Base-by-base conservation (phyloP, 495 filamentous ascomycete species). In the Xanthoparmelia taractica region DNA sequence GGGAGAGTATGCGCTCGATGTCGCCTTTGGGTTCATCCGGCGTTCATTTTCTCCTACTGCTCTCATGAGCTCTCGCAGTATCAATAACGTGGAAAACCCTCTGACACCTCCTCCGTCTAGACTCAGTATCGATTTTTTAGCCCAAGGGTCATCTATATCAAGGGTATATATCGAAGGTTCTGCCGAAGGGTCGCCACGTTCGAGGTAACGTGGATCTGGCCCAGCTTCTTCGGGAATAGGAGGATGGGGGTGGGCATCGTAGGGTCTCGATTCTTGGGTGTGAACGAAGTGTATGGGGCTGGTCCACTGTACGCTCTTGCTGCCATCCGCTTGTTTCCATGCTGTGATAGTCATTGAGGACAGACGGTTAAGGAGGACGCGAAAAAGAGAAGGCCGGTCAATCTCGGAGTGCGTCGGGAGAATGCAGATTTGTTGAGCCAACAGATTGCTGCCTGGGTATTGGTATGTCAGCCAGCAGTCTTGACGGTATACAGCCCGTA, bases 41-140 rank as follows among this genome's bases (percentile, higher is more conserved):
- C 48, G 20, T 13, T 61, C 59, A n/a, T 11, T 6, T 2, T 37
- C 8, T 33, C 10, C 25, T 4, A 61, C 27, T 0, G 12, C 15
- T 31, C 23, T 31, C 63, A 67, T 59, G 18, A 66, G 57, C 36
- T 41, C 17, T 48, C 17, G n/a, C n/a, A 67, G 31, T 34, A 65
- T 59, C 36, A 67, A 56, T 5, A 66, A 31, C 12, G 65, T 43
- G 12, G 43, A 61, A 7, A n/a, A 43, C 12, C 61, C 43, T 27
- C 65, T 57, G 12, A 67, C 23, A 20, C 64, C 63, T 8, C 65
- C 65, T 17, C 63, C 63, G 36, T 67, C 65, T 12, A 67, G 8
- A 25, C 64, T 36, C 37, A 67, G 23, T 15, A 67, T 58, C 4
- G 20, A 33, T 31, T 67, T 67, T 38, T 25, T 58, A 2, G 33